phyloP scores from a whole-genome alignment of 768 basidiomycete species.

The Lentinus tigrinus region DNA sequence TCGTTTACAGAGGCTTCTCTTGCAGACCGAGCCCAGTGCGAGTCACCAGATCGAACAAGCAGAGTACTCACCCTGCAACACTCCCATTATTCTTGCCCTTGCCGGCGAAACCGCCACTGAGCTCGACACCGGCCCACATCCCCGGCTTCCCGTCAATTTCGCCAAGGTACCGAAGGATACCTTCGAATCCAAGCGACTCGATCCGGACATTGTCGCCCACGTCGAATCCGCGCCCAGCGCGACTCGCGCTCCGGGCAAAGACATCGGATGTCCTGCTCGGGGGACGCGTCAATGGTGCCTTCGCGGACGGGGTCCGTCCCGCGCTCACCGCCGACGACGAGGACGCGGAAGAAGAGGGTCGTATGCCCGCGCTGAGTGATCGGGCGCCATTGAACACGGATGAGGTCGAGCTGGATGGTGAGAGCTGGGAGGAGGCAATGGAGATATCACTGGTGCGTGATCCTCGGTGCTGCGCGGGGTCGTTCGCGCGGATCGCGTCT shows the following conservation, averaged over 20 bases:
- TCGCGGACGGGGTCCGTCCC: conserved; percentile 26
- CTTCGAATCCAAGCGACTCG: conserved; percentile 87
- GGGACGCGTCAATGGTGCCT: conserved; percentile 59
- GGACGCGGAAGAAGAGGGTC: conserved; percentile 64
- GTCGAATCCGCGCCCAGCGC: conserved; percentile 50
- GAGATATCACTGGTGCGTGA: conserved; percentile 37
- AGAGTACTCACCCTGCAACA: conserved; percentile 73
- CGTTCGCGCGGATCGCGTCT: conserved; percentile 79
- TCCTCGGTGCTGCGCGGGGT: conserved; percentile 69
- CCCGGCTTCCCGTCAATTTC: conserved; percentile 88
- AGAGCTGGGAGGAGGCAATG: conserved; percentile 37
- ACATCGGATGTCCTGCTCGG: conserved; percentile 68
- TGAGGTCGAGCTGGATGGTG: conserved; percentile 46
- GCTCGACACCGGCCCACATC: conserved; percentile 91
- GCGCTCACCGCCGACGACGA: conserved; percentile 41
- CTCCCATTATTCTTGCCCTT: conserved; percentile 95
- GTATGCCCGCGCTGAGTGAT: conserved; percentile 43
- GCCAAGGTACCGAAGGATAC: conserved; percentile 76
- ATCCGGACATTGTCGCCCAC: conserved; percentile 84
- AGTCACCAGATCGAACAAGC: not conserved
- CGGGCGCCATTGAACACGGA: conserved; percentile 42
- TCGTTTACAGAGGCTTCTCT: too few relatives aligned
- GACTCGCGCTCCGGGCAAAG: conserved; percentile 45
- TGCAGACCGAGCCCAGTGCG: too few relatives aligned
- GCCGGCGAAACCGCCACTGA: conserved; percentile 80